Evolutionary conservation across 306 rosid species (phyloP).

Genomic region (Castanea crenata): DNA sequence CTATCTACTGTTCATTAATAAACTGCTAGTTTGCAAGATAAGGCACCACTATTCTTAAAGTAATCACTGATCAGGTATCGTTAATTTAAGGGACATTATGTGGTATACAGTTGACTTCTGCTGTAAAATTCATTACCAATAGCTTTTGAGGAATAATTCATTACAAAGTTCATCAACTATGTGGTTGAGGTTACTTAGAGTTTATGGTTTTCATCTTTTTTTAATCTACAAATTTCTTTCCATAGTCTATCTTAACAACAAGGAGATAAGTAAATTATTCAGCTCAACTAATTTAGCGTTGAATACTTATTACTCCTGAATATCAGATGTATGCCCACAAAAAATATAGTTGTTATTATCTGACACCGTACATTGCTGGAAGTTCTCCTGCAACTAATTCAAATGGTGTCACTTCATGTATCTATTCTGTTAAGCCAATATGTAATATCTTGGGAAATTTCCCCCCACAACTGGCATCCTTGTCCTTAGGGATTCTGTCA

Average conservation of each 20-base stretch:
- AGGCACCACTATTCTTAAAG: no score
- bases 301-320: neutral
- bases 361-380: neutral
- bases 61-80: no score
- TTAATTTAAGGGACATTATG: no score
- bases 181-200: neutral
- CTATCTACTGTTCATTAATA: no score
- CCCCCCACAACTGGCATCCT: neutral
- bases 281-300: neutral
- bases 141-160: no score
- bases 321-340: no score
- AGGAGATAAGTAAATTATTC: neutral
- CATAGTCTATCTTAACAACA: neutral
- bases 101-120: no score
- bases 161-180: no score
- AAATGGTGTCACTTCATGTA: neutral
- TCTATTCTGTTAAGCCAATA: neutral
- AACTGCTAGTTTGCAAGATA: no score
- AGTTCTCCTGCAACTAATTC: neutral
- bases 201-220: neutral
- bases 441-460: neutral
- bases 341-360: neutral
- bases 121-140: no score
- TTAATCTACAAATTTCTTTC: neutral
- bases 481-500: neutral